phyloP scores from a whole-genome alignment of 768 basidiomycete species.

The Pleurotus platypus region DNA sequence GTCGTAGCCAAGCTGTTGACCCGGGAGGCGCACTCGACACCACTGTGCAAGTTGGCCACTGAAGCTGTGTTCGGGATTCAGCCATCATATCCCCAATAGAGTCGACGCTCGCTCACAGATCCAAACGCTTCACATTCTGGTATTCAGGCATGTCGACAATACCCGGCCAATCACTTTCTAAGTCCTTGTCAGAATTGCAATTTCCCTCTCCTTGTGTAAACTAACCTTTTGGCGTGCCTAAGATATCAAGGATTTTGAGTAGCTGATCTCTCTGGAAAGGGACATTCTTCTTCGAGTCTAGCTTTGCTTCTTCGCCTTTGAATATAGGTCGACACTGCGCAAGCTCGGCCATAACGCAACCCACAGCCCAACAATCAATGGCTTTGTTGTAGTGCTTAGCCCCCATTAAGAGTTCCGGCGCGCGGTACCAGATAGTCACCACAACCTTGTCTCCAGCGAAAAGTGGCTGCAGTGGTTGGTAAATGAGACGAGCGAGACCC shows the following conservation, averaged over 20 bases:
- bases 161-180: conserved; percentile 87
- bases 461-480: conserved; percentile 87
- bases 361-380: conserved; percentile 96
- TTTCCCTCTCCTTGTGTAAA: background rate
- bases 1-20: conserved; percentile 55
- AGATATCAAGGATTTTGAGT: conserved; percentile 91
- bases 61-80: conserved; percentile 20
- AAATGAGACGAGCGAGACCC: conserved; percentile 87
- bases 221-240: conserved; percentile 85
- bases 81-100: background rate
- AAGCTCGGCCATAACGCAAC: conserved; percentile 95
- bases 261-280: conserved; percentile 97
- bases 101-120: conserved; percentile 42
- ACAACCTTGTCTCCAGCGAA: conserved; percentile 97
- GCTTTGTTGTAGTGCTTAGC: conserved; percentile 98
- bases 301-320: conserved; percentile 98
- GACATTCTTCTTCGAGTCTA: conserved; percentile 95
- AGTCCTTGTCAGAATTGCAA: background rate
- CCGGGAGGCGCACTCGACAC: conserved; percentile 64
- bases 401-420: conserved; percentile 92
- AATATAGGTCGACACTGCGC: conserved; percentile 94
- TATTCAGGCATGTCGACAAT: conserved; percentile 87
- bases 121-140: conserved; percentile 73
- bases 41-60: conserved; percentile 67
- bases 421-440: conserved; percentile 99